Evolutionary conservation across 345 rosid species (phyloP).

Genomic region (Moricandia arvensis): DNA sequence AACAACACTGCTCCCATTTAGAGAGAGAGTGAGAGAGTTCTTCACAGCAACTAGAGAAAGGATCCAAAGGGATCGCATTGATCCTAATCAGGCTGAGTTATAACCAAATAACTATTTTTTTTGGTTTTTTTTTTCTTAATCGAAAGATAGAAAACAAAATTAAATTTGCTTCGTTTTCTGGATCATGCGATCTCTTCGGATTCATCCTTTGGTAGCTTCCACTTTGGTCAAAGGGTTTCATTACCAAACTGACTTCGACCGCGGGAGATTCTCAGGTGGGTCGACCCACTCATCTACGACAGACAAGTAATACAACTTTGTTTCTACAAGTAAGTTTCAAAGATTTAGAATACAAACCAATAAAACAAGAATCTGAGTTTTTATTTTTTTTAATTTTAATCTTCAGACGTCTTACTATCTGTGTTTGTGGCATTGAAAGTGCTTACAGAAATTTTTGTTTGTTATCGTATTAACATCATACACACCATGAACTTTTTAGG

Average conservation of each 20-base stretch:
- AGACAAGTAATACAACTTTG: neutral
- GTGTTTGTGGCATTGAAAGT: neutral
- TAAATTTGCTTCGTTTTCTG: conserved; percentile 31
- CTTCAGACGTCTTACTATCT: neutral
- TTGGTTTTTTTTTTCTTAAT: neutral
- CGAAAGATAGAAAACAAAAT: neutral
- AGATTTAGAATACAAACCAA: conserved; percentile 10
- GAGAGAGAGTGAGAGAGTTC: conserved; percentile 24
- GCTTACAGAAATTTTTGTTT: neutral
- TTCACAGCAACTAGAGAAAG: conserved; percentile 60
- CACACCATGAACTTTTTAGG: neutral
- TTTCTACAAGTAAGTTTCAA: conserved; percentile 33
- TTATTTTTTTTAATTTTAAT: neutral
- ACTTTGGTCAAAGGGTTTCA: conserved; percentile 4
- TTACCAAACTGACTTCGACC: too few species aligned
- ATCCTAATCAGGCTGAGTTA: conserved; percentile 47
- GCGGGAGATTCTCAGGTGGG: neutral
- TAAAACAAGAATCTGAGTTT: neutral
- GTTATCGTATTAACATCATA: neutral
- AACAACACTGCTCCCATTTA: conserved; percentile 43
- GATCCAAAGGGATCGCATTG: conserved; percentile 99
- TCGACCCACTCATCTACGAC: conserved; percentile 1
- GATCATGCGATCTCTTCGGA: conserved; percentile 98
- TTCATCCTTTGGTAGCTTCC: conserved; percentile 73
- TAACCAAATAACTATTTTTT: neutral